Base-by-base conservation (phyloP, 345 rosid genomes). In the Dovyalis caffra region DNA sequence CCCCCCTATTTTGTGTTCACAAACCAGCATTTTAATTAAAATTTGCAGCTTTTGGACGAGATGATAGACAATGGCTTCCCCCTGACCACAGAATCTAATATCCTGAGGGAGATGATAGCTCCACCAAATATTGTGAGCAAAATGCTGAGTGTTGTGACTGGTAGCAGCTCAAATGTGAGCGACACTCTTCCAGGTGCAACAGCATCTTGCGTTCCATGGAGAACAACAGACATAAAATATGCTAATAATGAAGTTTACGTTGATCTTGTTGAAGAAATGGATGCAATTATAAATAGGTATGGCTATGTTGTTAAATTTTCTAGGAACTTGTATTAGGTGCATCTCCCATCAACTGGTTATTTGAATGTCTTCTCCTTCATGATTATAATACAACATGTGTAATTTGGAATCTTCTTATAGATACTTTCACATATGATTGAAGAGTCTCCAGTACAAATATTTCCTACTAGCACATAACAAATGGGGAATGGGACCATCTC, bases 61-160 rank as follows among this genome's bases (percentile, higher is more conserved):
- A 95, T 95, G 99, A 93, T 95, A 79, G 97, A 92, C 80, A 95
- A 95, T 78, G 98, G 98, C 74, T 93, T 89, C 85, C 99, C 99
- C 37, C 93, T 95, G 74, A 91, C 98, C 25, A 93, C 98, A 62
- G 99, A 95, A 84, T 92, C 91, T 31, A 93, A 89, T 78, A 90
- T 93, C 75, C 80, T 95, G 18, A 90, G 91, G 63, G 98, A 93
- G 88, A 93, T 95, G 98, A 95, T 95, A 74, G 91, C 97, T 78
- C 97, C 95, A 35, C 97, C 98, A 6, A 92, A 87, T 82, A 82
- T 95, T 37, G 97, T 91, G 66, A 93, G 89, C 89, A 93, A 92
- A 87, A 80, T 95, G 86, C 74, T 90, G 85, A 95, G 98, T 81
- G 98, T 91, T 72, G 97, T 95, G 76, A 95, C 98, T 4, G 99